Evolutionary conservation across 1,284 basidiomycete genomes (phyloP).

Genomic region (Inonotus obliquus): DNA sequence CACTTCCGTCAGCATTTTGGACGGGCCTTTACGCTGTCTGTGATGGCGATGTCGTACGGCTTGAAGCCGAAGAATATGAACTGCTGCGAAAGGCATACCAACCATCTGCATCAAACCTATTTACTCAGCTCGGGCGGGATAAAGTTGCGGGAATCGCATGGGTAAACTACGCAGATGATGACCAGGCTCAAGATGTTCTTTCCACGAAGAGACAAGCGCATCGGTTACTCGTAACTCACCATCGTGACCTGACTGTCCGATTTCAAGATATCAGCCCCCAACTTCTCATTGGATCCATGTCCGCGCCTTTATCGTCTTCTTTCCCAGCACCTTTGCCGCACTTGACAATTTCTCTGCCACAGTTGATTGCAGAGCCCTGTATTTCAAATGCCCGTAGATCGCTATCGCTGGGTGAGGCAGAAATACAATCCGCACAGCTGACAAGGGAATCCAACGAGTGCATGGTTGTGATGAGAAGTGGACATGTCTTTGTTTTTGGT

Average conservation of each 20-base stretch:
- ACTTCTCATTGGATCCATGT: conserved; percentile 46
- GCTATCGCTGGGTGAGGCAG: conserved; percentile 30
- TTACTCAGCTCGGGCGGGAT: conserved; percentile 27
- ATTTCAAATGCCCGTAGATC: conserved; percentile 33
- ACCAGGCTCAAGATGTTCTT: conserved; percentile 33
- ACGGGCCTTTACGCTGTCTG: conserved; percentile 37
- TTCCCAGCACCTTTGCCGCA: conserved; percentile 60
- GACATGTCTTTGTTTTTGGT: conserved; percentile 63
- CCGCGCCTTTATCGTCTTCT: conserved; percentile 43
- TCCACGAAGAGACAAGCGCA: conserved; percentile 42
- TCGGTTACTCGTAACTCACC: conserved; percentile 63
- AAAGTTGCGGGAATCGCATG: conserved; percentile 42
- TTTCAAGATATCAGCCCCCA: conserved; percentile 71
- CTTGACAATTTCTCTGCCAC: conserved; percentile 57
- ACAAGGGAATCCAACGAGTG: conserved; percentile 66
- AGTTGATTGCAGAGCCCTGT: conserved; percentile 43
- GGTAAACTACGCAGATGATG: conserved; percentile 39
- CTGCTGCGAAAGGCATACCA: conserved; percentile 16
- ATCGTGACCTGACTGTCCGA: conserved; percentile 60
- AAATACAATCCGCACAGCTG: conserved; percentile 53
- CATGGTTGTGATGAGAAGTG: conserved; percentile 54
- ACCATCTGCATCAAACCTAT: background rate
- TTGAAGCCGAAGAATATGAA: conserved; percentile 45
- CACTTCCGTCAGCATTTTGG: conserved; percentile 38
- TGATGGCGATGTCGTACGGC: conserved; percentile 37